A percentile compares a stretch with the other conserved stretches of the same genome.
These are phyloP conservation scores for Clonostachys rhizophaga DNA, from an alignment of 2,329 filamentous ascomycete genomes.

Conservation along the genomic window DNA sequence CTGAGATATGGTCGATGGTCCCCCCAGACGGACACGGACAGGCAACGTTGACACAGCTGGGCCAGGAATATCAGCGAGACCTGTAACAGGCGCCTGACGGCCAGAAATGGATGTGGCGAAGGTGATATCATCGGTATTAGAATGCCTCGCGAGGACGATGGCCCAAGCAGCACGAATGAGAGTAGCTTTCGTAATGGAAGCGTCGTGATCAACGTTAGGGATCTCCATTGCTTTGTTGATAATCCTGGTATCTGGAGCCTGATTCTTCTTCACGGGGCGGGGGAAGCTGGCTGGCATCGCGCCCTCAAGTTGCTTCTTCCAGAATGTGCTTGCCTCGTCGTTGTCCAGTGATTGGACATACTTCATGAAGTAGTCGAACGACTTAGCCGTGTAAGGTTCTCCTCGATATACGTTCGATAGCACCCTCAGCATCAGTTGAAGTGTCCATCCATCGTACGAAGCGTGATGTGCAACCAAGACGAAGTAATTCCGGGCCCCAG, in stretches of 20 bases:
- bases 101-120: constrained; percentile 13
- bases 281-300: constrained; percentile 7
- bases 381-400: not conserved
- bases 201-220: not conserved
- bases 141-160: constrained; percentile 6
- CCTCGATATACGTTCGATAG: constrained; percentile 7
- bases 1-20: constrained; percentile 3
- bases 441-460: constrained; percentile 2
- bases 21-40: constrained; percentile 2
- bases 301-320: not conserved
- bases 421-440: not conserved
- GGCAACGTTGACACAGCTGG: constrained; percentile 12
- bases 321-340: not conserved
- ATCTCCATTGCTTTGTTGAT: not conserved
- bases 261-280: not conserved
- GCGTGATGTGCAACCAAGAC: constrained; percentile 3
- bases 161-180: constrained; percentile 11
- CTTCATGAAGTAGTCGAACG: constrained; percentile 33
- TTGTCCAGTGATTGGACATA: constrained; percentile 25
- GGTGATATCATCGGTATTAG: constrained; percentile 8
- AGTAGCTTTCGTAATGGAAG: constrained; percentile 8
- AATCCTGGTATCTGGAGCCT: not conserved
- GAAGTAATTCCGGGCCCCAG: not conserved
- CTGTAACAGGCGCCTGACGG: constrained; percentile 10
- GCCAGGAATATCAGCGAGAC: constrained; percentile 10